A percentile compares a stretch with the other conserved stretches of the same genome.
phyloP scores from a whole-genome alignment of 495 filamentous ascomycete genomes.

The Xylaria curta region DNA sequence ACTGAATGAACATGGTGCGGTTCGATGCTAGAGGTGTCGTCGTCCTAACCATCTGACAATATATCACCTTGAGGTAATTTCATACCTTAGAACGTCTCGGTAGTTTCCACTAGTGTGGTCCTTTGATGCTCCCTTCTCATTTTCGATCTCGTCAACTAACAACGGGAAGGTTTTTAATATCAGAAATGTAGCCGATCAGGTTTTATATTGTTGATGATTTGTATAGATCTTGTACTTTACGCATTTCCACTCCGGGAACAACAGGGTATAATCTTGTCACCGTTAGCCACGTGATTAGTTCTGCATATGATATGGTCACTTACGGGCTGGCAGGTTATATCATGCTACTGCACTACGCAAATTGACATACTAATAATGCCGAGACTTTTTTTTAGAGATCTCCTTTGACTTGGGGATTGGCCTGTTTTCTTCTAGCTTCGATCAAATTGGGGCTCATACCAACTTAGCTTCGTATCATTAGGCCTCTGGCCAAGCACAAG shows the following conservation, averaged over 20 bases:
- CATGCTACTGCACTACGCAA: constrained; percentile 26
- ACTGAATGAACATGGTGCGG: not conserved
- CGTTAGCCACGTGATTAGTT: constrained; percentile 23
- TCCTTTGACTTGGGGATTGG: too few species aligned
- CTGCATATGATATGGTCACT: constrained; percentile 16
- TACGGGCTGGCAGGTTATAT: too few species aligned
- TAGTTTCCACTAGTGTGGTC: not conserved
- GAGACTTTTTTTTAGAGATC: constrained; percentile 4
- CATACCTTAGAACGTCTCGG: not conserved
- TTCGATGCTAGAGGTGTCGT: not conserved
- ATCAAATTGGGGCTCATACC: not conserved
- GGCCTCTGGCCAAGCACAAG: constrained; percentile 3
- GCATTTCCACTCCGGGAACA: constrained; percentile 20
- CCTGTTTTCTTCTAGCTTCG: too few species aligned
- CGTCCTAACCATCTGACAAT: constrained; percentile 5
- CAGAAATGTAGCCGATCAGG: not conserved
- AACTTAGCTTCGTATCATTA: constrained; percentile 9
- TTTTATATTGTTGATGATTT: not conserved
- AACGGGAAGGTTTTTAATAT: not conserved
- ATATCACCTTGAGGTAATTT: not conserved
- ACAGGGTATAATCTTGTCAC: not conserved
- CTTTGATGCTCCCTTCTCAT: not conserved
- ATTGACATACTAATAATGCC: constrained; percentile 23
- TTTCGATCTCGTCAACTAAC: not conserved
- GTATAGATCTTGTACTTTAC: not conserved